These are phyloP conservation scores for Aspergillus hortae DNA, from an alignment of 2,329 filamentous ascomycete genomes.

Conservation along the genomic window DNA sequence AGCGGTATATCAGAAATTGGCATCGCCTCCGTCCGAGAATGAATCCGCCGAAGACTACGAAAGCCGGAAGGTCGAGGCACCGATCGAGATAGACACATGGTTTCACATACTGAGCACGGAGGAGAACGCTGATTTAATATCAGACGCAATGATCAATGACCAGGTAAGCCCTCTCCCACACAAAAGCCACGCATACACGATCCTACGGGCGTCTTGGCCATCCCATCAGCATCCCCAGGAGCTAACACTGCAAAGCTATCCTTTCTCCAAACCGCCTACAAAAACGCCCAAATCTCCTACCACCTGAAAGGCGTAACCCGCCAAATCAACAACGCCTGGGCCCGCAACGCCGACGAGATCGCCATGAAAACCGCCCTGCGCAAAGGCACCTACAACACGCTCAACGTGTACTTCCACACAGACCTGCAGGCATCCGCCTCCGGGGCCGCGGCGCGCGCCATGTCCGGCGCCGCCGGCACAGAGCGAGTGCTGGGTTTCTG, in stretches of 20 bases:
- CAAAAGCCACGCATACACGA: neutral
- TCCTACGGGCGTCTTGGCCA: neutral
- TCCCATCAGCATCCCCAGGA: neutral
- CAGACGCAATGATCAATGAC: conserved; percentile 30
- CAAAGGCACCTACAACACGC: conserved; percentile 50
- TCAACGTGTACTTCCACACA: conserved; percentile 61
- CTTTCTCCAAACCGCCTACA: conserved; percentile 46
- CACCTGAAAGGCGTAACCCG: conserved; percentile 47
- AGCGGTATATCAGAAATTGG: conserved; percentile 23
- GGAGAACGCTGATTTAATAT: conserved; percentile 23
- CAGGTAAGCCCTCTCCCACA: conserved; percentile 26
- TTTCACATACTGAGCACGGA: conserved; percentile 41
- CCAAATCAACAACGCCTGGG: conserved; percentile 55
- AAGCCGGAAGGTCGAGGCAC: conserved; percentile 15
- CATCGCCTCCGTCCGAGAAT: conserved; percentile 12
- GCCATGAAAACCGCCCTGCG: conserved; percentile 54
- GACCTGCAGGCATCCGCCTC: conserved; percentile 39
- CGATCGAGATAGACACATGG: conserved; percentile 39
- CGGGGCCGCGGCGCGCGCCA: conserved; percentile 20
- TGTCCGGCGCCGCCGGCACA: conserved; percentile 24
- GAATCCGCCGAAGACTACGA: conserved; percentile 10
- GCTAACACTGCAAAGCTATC: conserved; percentile 21
- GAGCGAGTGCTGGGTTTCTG: conserved; percentile 51
- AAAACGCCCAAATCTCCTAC: conserved; percentile 47
- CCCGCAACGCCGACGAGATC: conserved; percentile 46